Evolutionary conservation across 2,329 filamentous ascomycete genomes (phyloP).

Genomic region (Diaporthe velutina): DNA sequence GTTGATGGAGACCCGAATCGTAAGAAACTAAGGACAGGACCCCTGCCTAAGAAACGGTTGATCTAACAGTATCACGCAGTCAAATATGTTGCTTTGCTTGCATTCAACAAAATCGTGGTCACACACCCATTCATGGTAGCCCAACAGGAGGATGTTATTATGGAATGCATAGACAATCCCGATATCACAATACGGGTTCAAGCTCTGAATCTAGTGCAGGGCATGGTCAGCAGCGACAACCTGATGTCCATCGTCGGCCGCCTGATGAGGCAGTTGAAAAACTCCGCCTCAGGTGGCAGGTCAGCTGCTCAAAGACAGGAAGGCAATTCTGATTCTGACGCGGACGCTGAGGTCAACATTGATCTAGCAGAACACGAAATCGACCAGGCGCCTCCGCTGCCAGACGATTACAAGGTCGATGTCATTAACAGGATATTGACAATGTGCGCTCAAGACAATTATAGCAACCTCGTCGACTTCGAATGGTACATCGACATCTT

Average conservation of each 20-base stretch:
- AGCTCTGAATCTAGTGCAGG: constrained; percentile 89
- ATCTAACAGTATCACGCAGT: constrained; percentile 63
- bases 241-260: constrained; percentile 86
- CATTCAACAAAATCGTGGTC: constrained; percentile 93
- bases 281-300: constrained; percentile 55
- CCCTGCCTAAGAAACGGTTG: constrained; percentile 14
- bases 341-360: constrained; percentile 61
- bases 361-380: constrained; percentile 49
- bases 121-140: constrained; percentile 91
- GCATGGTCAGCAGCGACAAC: constrained; percentile 93
- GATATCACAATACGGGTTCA: constrained; percentile 97
- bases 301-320: constrained; percentile 43
- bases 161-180: constrained; percentile 94
- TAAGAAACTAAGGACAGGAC: constrained; percentile 60
- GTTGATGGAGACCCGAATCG: constrained; percentile 93
- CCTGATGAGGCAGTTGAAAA: constrained; percentile 86
- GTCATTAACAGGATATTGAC: constrained; percentile 86
- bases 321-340: constrained; percentile 60
- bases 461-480: constrained; percentile 88
- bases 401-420: constrained; percentile 86
- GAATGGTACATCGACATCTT: constrained; percentile 97
- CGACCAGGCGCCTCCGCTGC: constrained; percentile 71
- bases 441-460: constrained; percentile 93
- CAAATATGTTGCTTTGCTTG: constrained; percentile 95
- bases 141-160: constrained; percentile 94